Conservation (phyloP, 2,329 filamentous ascomycete species). For the Pestalotiopsis fici region DNA sequence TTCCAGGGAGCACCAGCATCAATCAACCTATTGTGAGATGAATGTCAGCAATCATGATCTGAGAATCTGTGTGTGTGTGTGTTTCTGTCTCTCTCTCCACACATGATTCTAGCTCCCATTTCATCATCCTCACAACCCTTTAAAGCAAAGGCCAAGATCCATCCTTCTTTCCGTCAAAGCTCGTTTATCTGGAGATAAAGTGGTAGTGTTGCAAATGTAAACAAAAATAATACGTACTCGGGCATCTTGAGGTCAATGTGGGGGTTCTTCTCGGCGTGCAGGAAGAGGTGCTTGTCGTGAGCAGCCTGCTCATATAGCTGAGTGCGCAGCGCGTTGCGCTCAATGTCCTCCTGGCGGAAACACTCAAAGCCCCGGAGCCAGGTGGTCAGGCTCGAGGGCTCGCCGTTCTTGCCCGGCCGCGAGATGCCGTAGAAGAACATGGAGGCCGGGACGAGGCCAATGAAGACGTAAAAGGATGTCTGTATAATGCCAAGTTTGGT, state of each 20-base stretch:
- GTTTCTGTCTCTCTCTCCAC: not conserved
- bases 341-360: slow-evolving; percentile 50
- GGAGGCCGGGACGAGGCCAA: slow-evolving; percentile 44
- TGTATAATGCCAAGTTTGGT: slow-evolving; percentile 27
- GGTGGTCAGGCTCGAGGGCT: slow-evolving; percentile 46
- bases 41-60: slow-evolving; percentile 11
- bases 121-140: not conserved
- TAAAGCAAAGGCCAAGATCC: not conserved
- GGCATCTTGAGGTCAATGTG: slow-evolving; percentile 56
- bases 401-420: slow-evolving; percentile 49
- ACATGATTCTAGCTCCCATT: not conserved
- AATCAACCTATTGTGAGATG: slow-evolving; percentile 40
- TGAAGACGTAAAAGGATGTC: slow-evolving; percentile 49
- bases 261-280: slow-evolving; percentile 43
- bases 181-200: not conserved
- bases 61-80: too few species aligned
- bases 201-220: not conserved
- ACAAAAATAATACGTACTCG: slow-evolving; percentile 53
- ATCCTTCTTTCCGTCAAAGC: too few species aligned
- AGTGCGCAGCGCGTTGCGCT: slow-evolving; percentile 54
- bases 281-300: slow-evolving; percentile 57
- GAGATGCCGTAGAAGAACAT: slow-evolving; percentile 50
- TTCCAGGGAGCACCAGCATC: slow-evolving; percentile 52
- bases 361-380: slow-evolving; percentile 49
- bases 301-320: slow-evolving; percentile 56